phyloP scores from a whole-genome alignment of 2,329 filamentous ascomycete genomes.

The Diaporthe aspalathi region DNA sequence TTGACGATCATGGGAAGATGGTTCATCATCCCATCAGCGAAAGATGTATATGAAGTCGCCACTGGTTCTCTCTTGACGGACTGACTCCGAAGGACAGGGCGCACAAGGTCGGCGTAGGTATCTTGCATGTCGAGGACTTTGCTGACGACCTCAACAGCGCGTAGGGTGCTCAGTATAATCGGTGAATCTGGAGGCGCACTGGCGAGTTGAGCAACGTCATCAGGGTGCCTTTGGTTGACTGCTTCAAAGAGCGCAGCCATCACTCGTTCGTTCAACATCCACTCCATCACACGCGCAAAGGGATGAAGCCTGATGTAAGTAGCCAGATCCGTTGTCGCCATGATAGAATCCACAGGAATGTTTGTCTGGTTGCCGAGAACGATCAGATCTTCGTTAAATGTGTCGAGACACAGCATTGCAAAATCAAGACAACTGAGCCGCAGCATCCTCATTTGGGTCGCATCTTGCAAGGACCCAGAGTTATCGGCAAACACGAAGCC shows the following conservation, averaged over 20 bases:
- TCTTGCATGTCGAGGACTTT: conserved; percentile 87
- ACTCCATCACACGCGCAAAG: conserved; percentile 95
- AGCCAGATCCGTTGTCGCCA: conserved; percentile 78
- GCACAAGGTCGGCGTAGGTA: conserved; percentile 90
- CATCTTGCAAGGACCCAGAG: conserved; percentile 72
- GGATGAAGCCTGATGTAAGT: conserved; percentile 90
- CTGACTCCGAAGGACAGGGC: conserved; percentile 79
- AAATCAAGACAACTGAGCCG: conserved; percentile 87
- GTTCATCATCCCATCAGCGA: conserved; percentile 90
- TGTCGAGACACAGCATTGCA: conserved; percentile 79
- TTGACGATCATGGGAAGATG: conserved; percentile 83
- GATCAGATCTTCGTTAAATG: conserved; percentile 95
- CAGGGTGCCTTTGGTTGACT: conserved; percentile 66
- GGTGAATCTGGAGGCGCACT: conserved; percentile 82
- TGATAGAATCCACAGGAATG: conserved; percentile 79
- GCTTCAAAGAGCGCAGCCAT: conserved; percentile 81
- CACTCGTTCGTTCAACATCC: conserved; percentile 95
- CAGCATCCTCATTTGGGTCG: conserved; percentile 77
- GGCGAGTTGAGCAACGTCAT: conserved; percentile 78
- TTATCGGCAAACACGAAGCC: conserved; percentile 80
- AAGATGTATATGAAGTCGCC: conserved; percentile 82
- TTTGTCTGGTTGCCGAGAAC: conserved; percentile 84
- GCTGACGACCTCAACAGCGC: conserved; percentile 85
- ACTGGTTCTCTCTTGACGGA: conserved; percentile 70
- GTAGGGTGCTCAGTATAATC: conserved; percentile 80